Percentiles rank a stretch among this genome's conserved stretches.
Conservation (phyloP, 495 filamentous ascomycete species). For the Penicillium fimorum region DNA sequence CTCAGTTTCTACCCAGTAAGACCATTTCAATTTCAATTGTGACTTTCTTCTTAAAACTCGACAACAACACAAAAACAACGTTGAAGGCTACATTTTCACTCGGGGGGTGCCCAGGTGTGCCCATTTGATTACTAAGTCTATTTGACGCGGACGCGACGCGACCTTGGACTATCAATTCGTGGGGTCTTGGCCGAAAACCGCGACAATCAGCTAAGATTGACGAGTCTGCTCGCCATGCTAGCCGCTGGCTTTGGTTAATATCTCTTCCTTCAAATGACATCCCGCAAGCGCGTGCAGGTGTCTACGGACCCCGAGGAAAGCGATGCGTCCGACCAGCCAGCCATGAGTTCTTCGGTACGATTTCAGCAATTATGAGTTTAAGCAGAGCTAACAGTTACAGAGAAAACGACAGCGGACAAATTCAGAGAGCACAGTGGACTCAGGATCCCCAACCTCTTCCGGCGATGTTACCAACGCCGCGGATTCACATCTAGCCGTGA, state of each 20-base stretch:
- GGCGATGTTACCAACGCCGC: constrained; percentile 28
- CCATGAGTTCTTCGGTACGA: constrained; percentile 40
- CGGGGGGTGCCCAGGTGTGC: not conserved
- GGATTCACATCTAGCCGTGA: constrained; percentile 29
- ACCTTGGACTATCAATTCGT: not conserved
- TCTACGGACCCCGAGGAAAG: constrained; percentile 45
- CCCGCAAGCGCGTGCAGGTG: constrained; percentile 49
- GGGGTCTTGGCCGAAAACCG: not conserved
- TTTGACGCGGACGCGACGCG: not conserved
- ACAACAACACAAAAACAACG: not conserved
- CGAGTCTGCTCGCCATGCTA: constrained; percentile 7
- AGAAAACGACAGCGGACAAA: constrained; percentile 39
- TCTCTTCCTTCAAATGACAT: constrained; percentile 26
- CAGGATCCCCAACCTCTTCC: constrained; percentile 22
- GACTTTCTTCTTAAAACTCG: not conserved
- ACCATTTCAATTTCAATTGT: not conserved
- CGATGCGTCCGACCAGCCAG: constrained; percentile 41
- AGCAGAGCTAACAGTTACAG: constrained; percentile 21
- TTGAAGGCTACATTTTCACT: not conserved
- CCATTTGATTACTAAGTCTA: constrained; percentile 1
- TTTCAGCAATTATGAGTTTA: not conserved
- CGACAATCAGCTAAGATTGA: not conserved
- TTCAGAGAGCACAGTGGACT: constrained; percentile 4
- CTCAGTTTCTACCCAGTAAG: not conserved
- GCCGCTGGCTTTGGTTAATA: not conserved